Base-by-base conservation (phyloP, 225 moss, liverwort and hornwort species). In the Polytrichum commune region DNA sequence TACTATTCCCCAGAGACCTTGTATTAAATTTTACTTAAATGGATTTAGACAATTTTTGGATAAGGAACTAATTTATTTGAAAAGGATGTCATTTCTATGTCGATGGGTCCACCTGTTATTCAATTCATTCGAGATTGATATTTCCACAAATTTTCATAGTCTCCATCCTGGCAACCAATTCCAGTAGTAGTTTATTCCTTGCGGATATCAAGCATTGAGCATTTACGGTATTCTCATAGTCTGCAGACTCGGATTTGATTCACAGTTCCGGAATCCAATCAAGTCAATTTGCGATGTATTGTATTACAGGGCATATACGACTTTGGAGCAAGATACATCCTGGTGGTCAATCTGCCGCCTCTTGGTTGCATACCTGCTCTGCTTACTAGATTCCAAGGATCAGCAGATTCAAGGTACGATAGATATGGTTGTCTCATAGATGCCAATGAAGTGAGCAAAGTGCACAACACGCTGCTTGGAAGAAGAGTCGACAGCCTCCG, bases 341-440 rank as follows among this genome's bases (percentile, higher is more conserved):
- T 86, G 53, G 75, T 81, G 4, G 58, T 82, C 5, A 89, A 84
- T 75, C 71, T 89, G 29, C 72, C 72, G 8, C 82, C 82, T 63
- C 74, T 82, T 71, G 82, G 78, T 32, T 89, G 86, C 67, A 66
- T 62, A 33, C 73, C 84, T 27, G 75, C 86, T 55, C 76, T 89
- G 69, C 66, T 89, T 18, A 81, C 77, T n/a, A 46, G 77, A 53
- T 73, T 62, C 66, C 73, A 79, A 23, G 54, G 77, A 9, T 27
- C 72, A 26, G 26, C 62, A 16, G 27, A 67, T 22, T 69, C 76
- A 35, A 72, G 58, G 24, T 86, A 77, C 55, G 84, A 84, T 69
- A 62, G 64, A 2, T 63, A 75, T 5, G 74, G 74, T 61, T 89
- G 86, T 74, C 57, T 89, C 66, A 89, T 69, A 60, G 57, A 46